These are phyloP conservation scores for Aspergillus carbonarius DNA, from an alignment of 2,329 filamentous ascomycete genomes.

Conservation along the genomic window DNA sequence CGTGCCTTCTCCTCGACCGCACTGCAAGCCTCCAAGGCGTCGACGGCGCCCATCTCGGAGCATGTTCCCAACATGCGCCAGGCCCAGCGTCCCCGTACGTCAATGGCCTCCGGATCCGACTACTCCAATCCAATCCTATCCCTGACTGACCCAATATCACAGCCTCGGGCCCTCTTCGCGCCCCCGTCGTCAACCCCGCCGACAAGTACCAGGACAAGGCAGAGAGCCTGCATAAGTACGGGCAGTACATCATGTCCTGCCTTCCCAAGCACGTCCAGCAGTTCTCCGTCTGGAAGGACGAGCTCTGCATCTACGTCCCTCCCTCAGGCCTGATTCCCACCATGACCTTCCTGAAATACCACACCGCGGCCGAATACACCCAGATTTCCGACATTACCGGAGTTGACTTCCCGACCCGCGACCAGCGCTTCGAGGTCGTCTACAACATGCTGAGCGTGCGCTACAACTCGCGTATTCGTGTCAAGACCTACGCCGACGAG, in stretches of 20 bases:
- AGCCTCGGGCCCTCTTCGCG: conserved; percentile 65
- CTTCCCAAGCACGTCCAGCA: conserved; percentile 98
- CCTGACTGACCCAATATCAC: background rate
- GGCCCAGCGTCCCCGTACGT: conserved; percentile 54
- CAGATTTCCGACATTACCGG: conserved; percentile 89
- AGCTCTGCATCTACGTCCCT: conserved; percentile 89
- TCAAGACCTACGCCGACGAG: conserved; percentile 99
- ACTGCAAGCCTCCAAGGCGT: conserved; percentile 47
- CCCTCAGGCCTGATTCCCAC: conserved; percentile 86
- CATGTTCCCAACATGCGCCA: conserved; percentile 64
- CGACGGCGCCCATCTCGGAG: conserved; percentile 62
- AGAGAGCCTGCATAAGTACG: conserved; percentile 87
- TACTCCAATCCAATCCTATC: background rate
- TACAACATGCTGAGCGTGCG: conserved; percentile 96
- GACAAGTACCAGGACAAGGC: conserved; percentile 90
- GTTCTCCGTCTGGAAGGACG: conserved; percentile 99
- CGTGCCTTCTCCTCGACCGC: conserved; percentile 42
- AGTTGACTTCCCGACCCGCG: conserved; percentile 91
- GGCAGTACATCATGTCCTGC: conserved; percentile 93
- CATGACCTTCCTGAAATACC: conserved; percentile 94
- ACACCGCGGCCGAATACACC: conserved; percentile 96
- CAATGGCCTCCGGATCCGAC: conserved; percentile 13
- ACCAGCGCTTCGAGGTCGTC: conserved; percentile 95
- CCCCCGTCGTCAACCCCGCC: conserved; percentile 80
- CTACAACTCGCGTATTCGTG: conserved; percentile 92